These are phyloP conservation scores for Schoenoplectus triqueter DNA, from an alignment of 202 grass and related monocot species.

Conservation along the genomic window DNA sequence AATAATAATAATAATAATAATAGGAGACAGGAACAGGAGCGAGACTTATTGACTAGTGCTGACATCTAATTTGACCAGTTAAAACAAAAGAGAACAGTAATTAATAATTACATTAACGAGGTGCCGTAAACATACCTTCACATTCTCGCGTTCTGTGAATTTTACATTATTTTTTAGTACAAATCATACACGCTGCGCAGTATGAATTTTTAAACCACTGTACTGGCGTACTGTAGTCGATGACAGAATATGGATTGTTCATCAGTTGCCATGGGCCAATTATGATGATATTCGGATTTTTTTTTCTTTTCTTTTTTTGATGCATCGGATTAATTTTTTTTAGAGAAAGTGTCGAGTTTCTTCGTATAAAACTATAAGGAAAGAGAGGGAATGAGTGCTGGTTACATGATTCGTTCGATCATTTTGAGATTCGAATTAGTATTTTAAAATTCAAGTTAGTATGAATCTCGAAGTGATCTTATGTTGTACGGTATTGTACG, in stretches of 20 bases:
- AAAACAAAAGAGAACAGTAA: not conserved
- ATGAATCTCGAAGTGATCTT: too few species aligned
- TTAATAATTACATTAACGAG: not conserved
- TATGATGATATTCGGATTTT: too few species aligned
- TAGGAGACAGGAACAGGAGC: not conserved
- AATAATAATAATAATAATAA: not conserved
- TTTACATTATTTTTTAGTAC: not conserved
- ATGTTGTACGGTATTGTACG: too few species aligned
- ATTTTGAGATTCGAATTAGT: too few species aligned
- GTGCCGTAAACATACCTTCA: not conserved
- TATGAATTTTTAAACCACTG: not conserved
- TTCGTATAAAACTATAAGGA: not conserved
- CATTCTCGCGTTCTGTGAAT: not conserved
- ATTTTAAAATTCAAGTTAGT: too few species aligned
- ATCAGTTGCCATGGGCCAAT: too few species aligned
- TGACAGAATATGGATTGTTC: not conserved
- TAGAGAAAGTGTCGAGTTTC: not conserved
- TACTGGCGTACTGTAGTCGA: not conserved
- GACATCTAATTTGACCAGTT: conserved; percentile 22
- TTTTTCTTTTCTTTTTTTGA: not conserved
- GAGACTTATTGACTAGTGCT: not conserved
- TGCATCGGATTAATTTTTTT: too few species aligned
- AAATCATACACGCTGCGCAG: not conserved
- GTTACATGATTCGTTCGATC: too few species aligned
- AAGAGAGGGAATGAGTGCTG: too few species aligned